Percentiles rank a stretch among this genome's conserved stretches.
Conservation (phyloP, 2,329 filamentous ascomycete genomes). For the Talaromyces rugulosus region DNA sequence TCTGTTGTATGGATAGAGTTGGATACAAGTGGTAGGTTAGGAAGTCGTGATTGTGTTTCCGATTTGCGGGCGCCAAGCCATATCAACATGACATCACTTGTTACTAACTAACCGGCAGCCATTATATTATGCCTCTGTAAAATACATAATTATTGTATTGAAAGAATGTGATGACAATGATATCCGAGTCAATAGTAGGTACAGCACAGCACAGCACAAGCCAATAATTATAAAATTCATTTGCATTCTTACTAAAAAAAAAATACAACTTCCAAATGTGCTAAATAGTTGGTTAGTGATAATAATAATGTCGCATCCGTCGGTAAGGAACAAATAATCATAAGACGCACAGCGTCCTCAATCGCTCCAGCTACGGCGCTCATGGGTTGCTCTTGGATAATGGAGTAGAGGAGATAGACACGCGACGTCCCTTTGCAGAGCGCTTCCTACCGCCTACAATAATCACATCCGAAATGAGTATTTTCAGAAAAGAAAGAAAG, state of each 20-base stretch:
- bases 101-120: not conserved
- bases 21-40: not conserved
- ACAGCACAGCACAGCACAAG: no score
- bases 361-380: conserved; percentile 63
- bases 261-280: not conserved
- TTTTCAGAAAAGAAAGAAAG: conserved; percentile 36
- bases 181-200: no score
- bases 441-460: conserved; percentile 58
- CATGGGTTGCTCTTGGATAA: conserved; percentile 55
- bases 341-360: conserved; percentile 45
- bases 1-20: no score
- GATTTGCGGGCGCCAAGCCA: not conserved
- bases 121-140: not conserved
- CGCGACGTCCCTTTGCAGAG: conserved; percentile 23
- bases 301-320: conserved; percentile 54
- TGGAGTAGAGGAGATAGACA: conserved; percentile 59
- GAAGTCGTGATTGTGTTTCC: not conserved
- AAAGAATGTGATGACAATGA: not conserved
- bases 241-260: no score
- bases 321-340: conserved; percentile 64
- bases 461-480: conserved; percentile 61
- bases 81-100: not conserved
- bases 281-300: not conserved
- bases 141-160: not conserved
- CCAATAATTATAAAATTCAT: no score